These are phyloP conservation scores for Cutaneotrichosporon sp. DNA, from an alignment of 1,284 basidiomycete genomes.

Conservation along the genomic window DNA sequence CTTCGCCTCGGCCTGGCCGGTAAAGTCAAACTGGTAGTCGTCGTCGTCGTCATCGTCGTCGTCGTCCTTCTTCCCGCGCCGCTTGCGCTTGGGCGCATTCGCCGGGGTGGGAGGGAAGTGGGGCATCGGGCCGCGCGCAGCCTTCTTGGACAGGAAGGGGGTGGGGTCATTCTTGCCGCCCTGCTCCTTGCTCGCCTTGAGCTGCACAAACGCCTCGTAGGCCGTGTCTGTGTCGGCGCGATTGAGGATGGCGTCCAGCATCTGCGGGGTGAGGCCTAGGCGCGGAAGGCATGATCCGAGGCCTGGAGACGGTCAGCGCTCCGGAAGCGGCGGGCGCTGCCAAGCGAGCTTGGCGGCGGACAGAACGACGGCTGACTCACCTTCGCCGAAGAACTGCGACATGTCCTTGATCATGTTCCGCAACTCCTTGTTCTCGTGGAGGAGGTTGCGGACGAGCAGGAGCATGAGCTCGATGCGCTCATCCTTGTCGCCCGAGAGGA, in stretches of 20 bases:
- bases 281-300: conserved; percentile 67
- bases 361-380: conserved; percentile 57
- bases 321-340: neutral
- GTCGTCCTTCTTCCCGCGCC: conserved; percentile 14
- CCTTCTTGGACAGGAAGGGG: conserved; percentile 5
- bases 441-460: conserved; percentile 80
- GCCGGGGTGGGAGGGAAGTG: conserved; percentile 9
- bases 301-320: conserved; percentile 27
- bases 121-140: conserved; percentile 4
- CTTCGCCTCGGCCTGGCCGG: neutral
- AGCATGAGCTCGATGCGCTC: conserved; percentile 78
- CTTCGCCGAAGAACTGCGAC: conserved; percentile 79
- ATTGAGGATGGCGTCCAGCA: conserved; percentile 77
- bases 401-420: conserved; percentile 74
- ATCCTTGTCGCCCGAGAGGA: conserved; percentile 84
- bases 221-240: conserved; percentile 86
- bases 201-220: conserved; percentile 74
- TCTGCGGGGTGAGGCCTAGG: conserved; percentile 69
- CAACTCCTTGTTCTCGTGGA: conserved; percentile 82
- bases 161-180: conserved; percentile 16
- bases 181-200: conserved; percentile 50
- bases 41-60: conserved; percentile 10
- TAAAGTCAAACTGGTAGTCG: conserved; percentile 1
- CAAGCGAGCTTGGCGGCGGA: neutral
- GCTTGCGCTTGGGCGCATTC: conserved; percentile 34